Percentiles rank a stretch among this genome's conserved stretches.
Conservation (phyloP, 169 alveolate genomes). For the Plasmodium cynomolgi region DNA sequence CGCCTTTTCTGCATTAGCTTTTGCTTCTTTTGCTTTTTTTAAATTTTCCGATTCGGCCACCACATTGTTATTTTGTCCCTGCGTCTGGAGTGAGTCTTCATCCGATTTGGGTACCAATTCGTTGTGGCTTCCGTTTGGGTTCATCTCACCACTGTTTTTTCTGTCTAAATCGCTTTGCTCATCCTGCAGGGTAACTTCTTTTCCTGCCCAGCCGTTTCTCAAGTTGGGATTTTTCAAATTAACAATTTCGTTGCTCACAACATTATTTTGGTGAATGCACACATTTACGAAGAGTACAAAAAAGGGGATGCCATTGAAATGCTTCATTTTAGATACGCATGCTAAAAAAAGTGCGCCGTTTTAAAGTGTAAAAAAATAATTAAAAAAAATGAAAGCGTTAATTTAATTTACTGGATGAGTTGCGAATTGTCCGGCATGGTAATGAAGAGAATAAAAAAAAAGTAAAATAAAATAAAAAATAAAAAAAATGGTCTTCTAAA, state of each 20-base stretch:
- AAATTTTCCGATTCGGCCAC: neutral
- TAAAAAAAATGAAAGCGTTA: neutral
- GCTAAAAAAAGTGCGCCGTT: neutral
- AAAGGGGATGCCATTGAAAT: neutral
- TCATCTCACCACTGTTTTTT: no score
- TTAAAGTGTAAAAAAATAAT: no score
- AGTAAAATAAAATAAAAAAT: no score
- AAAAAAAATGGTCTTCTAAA: no score
- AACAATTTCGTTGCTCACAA: neutral
- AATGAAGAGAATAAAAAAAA: no score
- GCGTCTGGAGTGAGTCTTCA: no score
- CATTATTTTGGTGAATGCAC: neutral
- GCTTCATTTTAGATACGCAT: neutral
- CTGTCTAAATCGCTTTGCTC: no score
- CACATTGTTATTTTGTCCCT: neutral
- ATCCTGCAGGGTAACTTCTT: neutral
- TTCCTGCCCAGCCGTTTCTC: neutral
- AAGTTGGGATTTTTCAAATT: neutral
- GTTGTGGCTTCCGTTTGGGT: no score
- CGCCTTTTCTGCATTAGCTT: neutral
- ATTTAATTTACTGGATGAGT: neutral
- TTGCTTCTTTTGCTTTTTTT: neutral
- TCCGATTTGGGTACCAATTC: no score
- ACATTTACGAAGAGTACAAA: no score
- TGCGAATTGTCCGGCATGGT: neutral